These are phyloP conservation scores for Suillus hirtellus DNA, from an alignment of 768 basidiomycete genomes.

Conservation along the genomic window DNA sequence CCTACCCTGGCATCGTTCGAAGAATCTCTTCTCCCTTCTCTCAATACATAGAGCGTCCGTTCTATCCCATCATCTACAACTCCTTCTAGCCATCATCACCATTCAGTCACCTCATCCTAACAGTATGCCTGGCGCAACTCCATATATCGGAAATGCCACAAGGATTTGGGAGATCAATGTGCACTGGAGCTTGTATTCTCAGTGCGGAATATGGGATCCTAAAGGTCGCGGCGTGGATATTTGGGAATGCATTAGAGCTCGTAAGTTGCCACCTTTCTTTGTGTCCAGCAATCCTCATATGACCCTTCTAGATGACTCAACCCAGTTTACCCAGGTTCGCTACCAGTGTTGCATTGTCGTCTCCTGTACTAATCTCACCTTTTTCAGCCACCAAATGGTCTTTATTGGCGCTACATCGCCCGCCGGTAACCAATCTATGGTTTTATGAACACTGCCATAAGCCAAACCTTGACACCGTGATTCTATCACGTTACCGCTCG, in stretches of 20 bases:
- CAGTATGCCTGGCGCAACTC: conserved; percentile 31
- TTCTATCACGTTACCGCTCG: neutral
- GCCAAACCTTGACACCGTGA: conserved; percentile 1
- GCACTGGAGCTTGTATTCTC: conserved; percentile 62
- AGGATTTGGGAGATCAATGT: conserved; percentile 70
- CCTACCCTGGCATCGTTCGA: conserved; percentile 8
- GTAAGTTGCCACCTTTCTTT: conserved; percentile 41
- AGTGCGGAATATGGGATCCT: conserved; percentile 73
- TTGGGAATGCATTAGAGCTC: conserved; percentile 72
- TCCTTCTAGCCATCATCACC: neutral
- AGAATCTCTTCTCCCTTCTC: neutral
- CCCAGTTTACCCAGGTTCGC: conserved; percentile 43
- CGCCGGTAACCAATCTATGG: conserved; percentile 34
- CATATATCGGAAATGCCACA: conserved; percentile 58
- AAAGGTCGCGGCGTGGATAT: conserved; percentile 68
- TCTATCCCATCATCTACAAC: neutral
- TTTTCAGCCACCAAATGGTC: conserved; percentile 41
- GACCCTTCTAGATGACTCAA: conserved; percentile 54
- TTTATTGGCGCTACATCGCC: conserved; percentile 51
- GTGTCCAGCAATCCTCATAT: conserved; percentile 9
- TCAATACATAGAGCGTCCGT: neutral
- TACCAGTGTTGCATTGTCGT: conserved; percentile 6
- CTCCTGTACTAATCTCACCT: conserved; percentile 1
- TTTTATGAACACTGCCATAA: conserved; percentile 3
- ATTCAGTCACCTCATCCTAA: conserved; percentile 11